Base-by-base conservation (phyloP, 2,329 filamentous ascomycete species). In the Pseudopithomyces chartarum region DNA sequence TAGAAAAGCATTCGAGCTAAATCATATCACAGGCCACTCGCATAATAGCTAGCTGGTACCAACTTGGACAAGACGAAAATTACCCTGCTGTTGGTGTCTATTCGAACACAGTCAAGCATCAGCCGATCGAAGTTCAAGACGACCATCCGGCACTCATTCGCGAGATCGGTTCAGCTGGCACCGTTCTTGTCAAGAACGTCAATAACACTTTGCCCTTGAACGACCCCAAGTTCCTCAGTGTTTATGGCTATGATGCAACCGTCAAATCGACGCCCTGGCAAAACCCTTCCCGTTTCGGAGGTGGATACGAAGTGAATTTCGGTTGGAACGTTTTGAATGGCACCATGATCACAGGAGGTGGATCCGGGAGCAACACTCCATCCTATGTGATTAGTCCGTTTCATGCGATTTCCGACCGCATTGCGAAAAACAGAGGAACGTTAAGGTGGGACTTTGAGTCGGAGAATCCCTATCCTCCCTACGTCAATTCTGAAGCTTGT, bases 161-260 rank as follows among this genome's bases (percentile, higher is more conserved):
- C n/a, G 70, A 78, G 45, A 71, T 78, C 40, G 77, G 75, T 32
- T 70, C 73, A 13, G 77, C 74, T 4, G 76, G 76, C 1, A 76
- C 70, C 29, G 75, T 78, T 3, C 58, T 78, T 10, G 65, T 83
- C 6, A 83, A 84, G 64, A 85, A 86, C 52, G 66, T 82, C 20
- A 82, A 85, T 49, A 79, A 85, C 5, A 79, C 80, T 0, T 58
- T 86, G 2, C 84, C 84, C 0, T 69, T 86, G 2, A 66, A 81
- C 17, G 80, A 80, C 22, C 74, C 76, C 6, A 67, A 68, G 4
- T 76, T 72, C 54, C 56, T 78, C 7, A 71, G 68, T 44, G 66
- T 79, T 20, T 78, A 76, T 51, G 76, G 76, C 4, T 77, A 77
- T 33, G 76, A 78, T 53, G 76, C 76, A 1, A 66, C 68, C 32